phyloP scores from a whole-genome alignment of 306 rosid genomes.

The Ziziphus jujuba region DNA sequence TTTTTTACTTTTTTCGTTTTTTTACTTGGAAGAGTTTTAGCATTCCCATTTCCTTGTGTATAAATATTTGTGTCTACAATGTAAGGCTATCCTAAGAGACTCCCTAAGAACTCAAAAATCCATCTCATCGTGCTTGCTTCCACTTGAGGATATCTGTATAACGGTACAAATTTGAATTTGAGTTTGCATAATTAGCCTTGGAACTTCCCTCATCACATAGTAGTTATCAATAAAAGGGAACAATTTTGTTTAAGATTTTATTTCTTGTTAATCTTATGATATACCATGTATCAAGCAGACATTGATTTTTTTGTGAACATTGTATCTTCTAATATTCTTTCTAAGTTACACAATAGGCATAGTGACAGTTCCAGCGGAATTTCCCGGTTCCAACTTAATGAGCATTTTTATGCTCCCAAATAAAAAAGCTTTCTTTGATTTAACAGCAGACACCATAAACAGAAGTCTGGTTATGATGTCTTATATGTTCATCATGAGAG shows the following conservation, averaged over 20 bases:
- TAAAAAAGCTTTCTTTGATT: slow-evolving; percentile 64
- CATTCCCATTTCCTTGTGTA: no score
- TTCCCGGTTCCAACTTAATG: slow-evolving; percentile 66
- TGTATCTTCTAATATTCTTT: neutral
- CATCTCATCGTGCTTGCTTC: slow-evolving; percentile 74
- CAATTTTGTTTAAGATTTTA: no score
- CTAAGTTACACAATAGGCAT: slow-evolving; percentile 75
- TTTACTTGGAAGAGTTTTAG: no score
- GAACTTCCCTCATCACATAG: neutral
- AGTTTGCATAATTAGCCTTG: slow-evolving; percentile 17
- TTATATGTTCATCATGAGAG: neutral
- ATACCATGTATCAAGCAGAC: neutral
- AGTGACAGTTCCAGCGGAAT: slow-evolving; percentile 84
- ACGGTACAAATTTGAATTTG: no score
- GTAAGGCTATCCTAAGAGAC: no score
- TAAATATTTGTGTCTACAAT: no score
- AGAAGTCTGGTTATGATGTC: no score
- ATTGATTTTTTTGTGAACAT: neutral
- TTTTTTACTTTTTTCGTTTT: no score
- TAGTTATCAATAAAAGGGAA: no score
- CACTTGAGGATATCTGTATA: slow-evolving; percentile 72
- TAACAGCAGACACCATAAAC: slow-evolving; percentile 68
- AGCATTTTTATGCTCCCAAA: slow-evolving; percentile 69
- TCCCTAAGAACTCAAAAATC: no score
- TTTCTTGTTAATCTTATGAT: neutral